Evolutionary conservation across 2,329 filamentous ascomycete species (phyloP).

Genomic region (Colletotrichum eremochloae): DNA sequence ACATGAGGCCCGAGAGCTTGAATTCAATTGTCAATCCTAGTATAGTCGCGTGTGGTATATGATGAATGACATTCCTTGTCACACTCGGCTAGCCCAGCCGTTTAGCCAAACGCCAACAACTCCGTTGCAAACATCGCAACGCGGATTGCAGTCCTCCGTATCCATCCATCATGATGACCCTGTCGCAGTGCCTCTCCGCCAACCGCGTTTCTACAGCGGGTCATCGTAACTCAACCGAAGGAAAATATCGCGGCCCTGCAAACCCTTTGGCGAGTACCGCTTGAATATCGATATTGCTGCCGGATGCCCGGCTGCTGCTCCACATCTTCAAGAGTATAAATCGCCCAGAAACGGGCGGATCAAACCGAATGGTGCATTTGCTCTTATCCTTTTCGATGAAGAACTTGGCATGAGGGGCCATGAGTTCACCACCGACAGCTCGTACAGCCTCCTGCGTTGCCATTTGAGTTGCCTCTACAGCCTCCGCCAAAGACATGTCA

Average conservation of each 20-base stretch:
- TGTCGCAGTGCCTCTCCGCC: background rate
- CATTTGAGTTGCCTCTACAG: slow-evolving; percentile 62
- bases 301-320: slow-evolving; percentile 77
- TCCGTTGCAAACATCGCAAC: slow-evolving; percentile 6
- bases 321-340: slow-evolving; percentile 93
- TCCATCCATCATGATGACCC: slow-evolving; percentile 16
- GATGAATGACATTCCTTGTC: slow-evolving; percentile 26
- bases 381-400: slow-evolving; percentile 86
- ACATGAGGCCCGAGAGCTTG: background rate
- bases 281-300: slow-evolving; percentile 88
- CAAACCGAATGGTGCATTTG: slow-evolving; percentile 88
- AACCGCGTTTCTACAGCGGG: background rate
- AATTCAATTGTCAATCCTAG: background rate
- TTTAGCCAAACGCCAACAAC: slow-evolving; percentile 13
- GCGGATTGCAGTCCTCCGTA: background rate
- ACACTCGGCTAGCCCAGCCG: background rate
- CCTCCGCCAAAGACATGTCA: slow-evolving; percentile 54
- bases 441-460: slow-evolving; percentile 69
- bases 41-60: slow-evolving; percentile 33
- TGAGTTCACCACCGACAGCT: slow-evolving; percentile 70
- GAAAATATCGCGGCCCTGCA: slow-evolving; percentile 88
- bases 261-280: slow-evolving; percentile 87
- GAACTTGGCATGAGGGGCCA: slow-evolving; percentile 84
- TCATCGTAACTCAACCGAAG: slow-evolving; percentile 73
- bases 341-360: slow-evolving; percentile 83